Percentiles rank a stretch among this genome's conserved stretches.
Conservation (phyloP, 73 alveolate genomes). For the Paramecium bursaria region DNA sequence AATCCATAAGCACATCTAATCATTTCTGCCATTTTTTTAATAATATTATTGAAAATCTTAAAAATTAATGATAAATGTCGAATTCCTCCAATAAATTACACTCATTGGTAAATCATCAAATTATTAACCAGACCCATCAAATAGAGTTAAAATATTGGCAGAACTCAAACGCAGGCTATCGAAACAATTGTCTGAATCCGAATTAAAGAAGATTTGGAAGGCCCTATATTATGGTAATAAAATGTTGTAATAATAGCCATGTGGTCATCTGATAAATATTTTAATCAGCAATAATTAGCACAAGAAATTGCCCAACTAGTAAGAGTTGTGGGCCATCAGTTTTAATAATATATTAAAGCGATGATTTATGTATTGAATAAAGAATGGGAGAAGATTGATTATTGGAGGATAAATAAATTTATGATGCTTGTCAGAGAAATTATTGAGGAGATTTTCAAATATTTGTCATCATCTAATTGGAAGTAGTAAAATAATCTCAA, state of each 20-base stretch:
- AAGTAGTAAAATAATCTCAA: neutral
- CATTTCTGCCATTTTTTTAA: no score
- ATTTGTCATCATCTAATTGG: conserved; percentile 37
- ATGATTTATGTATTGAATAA: conserved; percentile 30
- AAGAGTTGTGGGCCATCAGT: neutral
- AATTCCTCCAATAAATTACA: conserved; percentile 42
- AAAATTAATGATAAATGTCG: no score
- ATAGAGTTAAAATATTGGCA: conserved; percentile 26
- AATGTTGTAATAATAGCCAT: neutral
- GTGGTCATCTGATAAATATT: conserved; percentile 56
- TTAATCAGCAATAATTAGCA: conserved; percentile 22
- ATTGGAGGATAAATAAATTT: conserved; percentile 52
- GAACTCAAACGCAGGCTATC: conserved; percentile 16
- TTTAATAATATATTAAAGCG: conserved; percentile 25
- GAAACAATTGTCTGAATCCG: neutral
- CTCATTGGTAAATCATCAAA: conserved; percentile 19
- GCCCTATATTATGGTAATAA: conserved; percentile 56
- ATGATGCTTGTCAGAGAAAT: conserved; percentile 51
- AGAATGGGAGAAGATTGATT: conserved; percentile 63
- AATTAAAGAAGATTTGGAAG: conserved; percentile 53
- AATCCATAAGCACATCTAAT: no score
- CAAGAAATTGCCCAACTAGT: conserved; percentile 13
- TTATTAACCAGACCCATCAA: conserved; percentile 29
- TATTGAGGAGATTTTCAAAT: conserved; percentile 20
- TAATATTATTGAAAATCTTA: no score